phyloP scores from a whole-genome alignment of 257 asterid species.

The Solanum chmielewskii region DNA sequence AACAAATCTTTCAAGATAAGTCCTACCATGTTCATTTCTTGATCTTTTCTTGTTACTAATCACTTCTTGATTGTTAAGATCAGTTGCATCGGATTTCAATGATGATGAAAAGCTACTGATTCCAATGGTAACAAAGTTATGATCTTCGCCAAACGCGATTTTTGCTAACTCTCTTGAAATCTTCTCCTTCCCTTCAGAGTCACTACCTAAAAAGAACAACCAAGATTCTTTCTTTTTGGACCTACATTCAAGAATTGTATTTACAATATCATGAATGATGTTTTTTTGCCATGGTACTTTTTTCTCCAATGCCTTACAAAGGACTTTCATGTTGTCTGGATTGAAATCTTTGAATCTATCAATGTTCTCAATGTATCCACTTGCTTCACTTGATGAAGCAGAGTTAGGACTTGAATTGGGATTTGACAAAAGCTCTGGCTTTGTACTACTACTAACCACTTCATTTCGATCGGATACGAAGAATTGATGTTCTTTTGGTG shows the following conservation, averaged over 20 bases:
- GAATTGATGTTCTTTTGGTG: constrained; percentile 28
- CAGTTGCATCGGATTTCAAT: constrained; percentile 10
- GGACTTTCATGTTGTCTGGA: constrained; percentile 25
- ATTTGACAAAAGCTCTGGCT: constrained; percentile 73
- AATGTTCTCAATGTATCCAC: constrained; percentile 24
- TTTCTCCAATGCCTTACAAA: constrained; percentile 43
- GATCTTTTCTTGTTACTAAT: constrained; percentile 42
- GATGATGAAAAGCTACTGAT: constrained; percentile 33
- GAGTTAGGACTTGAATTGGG: constrained; percentile 96
- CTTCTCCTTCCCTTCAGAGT: constrained; percentile 49
- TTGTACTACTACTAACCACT: neutral
- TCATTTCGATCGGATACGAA: constrained; percentile 19
- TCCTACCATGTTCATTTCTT: constrained; percentile 47
- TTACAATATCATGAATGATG: constrained; percentile 31
- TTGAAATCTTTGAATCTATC: constrained; percentile 25
- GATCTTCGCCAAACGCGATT: constrained; percentile 38
- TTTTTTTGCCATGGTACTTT: constrained; percentile 58
- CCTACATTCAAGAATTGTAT: constrained; percentile 51
- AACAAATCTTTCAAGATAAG: constrained; percentile 45
- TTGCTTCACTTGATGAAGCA: constrained; percentile 93
- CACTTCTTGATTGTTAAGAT: constrained; percentile 22
- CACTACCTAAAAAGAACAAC: constrained; percentile 60
- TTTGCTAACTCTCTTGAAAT: constrained; percentile 57
- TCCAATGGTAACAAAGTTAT: constrained; percentile 24
- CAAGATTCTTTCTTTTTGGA: constrained; percentile 42